Percentiles rank a stretch among this genome's conserved stretches.
Conservation (phyloP, 106 monocot species). For the Iris macrosiphon region DNA sequence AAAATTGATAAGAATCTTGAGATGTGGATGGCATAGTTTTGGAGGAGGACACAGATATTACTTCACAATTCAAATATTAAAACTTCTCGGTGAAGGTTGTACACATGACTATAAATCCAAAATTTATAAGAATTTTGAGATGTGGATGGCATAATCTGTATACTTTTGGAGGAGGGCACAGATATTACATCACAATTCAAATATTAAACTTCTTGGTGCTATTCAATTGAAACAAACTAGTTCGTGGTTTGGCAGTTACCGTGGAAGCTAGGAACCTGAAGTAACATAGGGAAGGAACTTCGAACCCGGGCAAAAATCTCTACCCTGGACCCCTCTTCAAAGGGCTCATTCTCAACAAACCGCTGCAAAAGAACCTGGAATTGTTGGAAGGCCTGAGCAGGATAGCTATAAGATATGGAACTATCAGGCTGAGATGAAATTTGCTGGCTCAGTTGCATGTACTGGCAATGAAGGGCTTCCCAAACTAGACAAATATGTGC, state of each 20-base stretch:
- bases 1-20: too few species aligned
- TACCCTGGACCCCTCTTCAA: constrained; percentile 66
- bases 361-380: constrained; percentile 86
- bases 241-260: constrained; percentile 25
- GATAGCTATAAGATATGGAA: constrained; percentile 29
- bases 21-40: not conserved
- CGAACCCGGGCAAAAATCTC: constrained; percentile 58
- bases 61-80: too few species aligned
- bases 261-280: constrained; percentile 82
- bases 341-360: constrained; percentile 91
- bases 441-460: constrained; percentile 43
- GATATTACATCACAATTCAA: too few species aligned
- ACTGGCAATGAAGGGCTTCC: constrained; percentile 88
- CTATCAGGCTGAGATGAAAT: constrained; percentile 41
- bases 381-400: constrained; percentile 84
- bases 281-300: constrained; percentile 48
- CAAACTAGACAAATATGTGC: constrained; percentile 70
- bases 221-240: not conserved
- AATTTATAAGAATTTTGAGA: too few species aligned
- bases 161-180: not conserved
- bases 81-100: too few species aligned
- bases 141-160: not conserved
- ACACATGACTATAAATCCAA: too few species aligned
- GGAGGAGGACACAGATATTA: not conserved
- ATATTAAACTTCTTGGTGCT: too few species aligned